phyloP scores from a whole-genome alignment of 768 basidiomycete genomes.

The Galerina marginata region DNA sequence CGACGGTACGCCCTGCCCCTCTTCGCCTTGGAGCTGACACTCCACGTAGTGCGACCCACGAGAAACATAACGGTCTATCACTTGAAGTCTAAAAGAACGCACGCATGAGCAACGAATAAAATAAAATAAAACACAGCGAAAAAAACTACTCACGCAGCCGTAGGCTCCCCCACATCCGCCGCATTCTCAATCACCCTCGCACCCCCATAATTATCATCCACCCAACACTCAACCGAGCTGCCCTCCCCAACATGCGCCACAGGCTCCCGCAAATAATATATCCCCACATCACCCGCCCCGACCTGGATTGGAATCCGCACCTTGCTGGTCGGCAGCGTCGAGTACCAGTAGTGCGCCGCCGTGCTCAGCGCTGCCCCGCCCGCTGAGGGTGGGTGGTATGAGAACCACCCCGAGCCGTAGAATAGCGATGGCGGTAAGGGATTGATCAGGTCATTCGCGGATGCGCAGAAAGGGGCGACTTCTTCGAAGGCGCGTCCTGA shows the following conservation, averaged over 20 bases:
- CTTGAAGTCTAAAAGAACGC: conserved; percentile 57
- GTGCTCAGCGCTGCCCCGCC: conserved; percentile 52
- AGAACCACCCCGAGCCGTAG: conserved; percentile 91
- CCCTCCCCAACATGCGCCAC: conserved; percentile 61
- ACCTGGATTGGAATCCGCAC: conserved; percentile 84
- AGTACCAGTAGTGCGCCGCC: conserved; percentile 89
- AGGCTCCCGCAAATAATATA: conserved; percentile 88
- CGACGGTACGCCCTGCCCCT: conserved; percentile 75
- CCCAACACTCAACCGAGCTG: conserved; percentile 88
- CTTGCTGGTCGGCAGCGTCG: conserved; percentile 82
- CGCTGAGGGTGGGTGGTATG: conserved; percentile 65
- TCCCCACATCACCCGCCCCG: conserved; percentile 89
- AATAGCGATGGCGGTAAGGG: conserved; percentile 94
- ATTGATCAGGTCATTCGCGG: conserved; percentile 98
- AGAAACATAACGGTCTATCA: conserved; percentile 89
- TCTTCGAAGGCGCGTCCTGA: conserved; percentile 71
- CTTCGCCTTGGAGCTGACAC: conserved; percentile 87
- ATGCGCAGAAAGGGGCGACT: conserved; percentile 89
- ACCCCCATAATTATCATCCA: conserved; percentile 92
- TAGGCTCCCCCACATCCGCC: conserved; percentile 63
- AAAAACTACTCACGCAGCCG: conserved; percentile 63
- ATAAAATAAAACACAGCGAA: conserved; percentile 1
- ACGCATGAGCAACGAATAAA: neutral
- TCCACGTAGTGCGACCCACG: conserved; percentile 93
- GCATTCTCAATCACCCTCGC: conserved; percentile 80